Percentiles rank a stretch among this genome's conserved stretches.
phyloP scores from a whole-genome alignment of 148 eudicot genomes.

The Pharnaceum exiguum region DNA sequence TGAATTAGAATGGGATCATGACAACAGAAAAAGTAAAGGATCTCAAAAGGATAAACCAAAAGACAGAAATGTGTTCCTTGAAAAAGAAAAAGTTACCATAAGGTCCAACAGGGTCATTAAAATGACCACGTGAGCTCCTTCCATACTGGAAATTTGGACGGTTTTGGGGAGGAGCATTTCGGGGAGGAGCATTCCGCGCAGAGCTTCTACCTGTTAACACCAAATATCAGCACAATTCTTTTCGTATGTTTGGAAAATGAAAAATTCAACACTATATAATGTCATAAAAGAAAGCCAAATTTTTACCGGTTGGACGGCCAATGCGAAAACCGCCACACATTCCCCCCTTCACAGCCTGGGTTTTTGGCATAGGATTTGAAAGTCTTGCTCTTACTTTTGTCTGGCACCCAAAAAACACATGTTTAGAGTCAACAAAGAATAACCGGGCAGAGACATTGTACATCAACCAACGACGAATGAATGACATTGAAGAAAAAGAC shows the following conservation, averaged over 20 bases:
- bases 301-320: constrained; percentile 43
- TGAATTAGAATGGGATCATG: neutral
- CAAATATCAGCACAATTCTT: neutral
- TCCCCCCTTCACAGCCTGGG: constrained; percentile 87
- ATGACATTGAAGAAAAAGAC: too few relatives aligned
- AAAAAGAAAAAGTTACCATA: constrained; percentile 34
- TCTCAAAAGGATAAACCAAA: neutral
- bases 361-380: constrained; percentile 81
- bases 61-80: neutral
- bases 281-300: constrained; percentile 18
- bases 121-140: constrained; percentile 49
- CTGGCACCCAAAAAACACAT: constrained; percentile 19
- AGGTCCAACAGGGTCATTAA: constrained; percentile 42
- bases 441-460: too few relatives aligned
- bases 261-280: too few relatives aligned
- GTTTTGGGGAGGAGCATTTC: constrained; percentile 35
- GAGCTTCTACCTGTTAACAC: constrained; percentile 49
- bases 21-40: neutral
- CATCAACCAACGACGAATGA: too few relatives aligned
- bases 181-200: constrained; percentile 45
- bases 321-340: constrained; percentile 81
- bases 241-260: too few relatives aligned
- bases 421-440: neutral
- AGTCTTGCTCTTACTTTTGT: constrained; percentile 73
- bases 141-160: constrained; percentile 49